These are phyloP conservation scores for Aspergillus oerlinghausenensis DNA, from an alignment of 2,329 filamentous ascomycete species.

Conservation along the genomic window DNA sequence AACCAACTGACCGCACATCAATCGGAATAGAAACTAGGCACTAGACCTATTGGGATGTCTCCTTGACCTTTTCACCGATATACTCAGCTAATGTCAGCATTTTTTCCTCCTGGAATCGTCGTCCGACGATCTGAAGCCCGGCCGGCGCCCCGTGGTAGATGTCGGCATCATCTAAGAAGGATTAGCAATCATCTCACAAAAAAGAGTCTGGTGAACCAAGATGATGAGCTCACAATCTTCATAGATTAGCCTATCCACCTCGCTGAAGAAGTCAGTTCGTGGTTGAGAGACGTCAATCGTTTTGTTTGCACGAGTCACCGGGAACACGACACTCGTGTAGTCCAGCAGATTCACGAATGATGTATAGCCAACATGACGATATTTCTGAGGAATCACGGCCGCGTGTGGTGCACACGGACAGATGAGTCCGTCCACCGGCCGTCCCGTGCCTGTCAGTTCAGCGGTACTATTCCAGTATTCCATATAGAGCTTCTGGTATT, in stretches of 20 bases:
- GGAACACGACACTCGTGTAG: conserved; percentile 52
- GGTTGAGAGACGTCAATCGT: conserved; percentile 41
- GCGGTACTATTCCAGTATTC: conserved; percentile 61
- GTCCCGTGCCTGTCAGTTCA: conserved; percentile 45
- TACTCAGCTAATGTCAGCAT: conserved; percentile 44
- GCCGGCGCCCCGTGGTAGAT: conserved; percentile 47
- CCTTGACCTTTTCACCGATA: conserved; percentile 19
- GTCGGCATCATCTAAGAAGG: conserved; percentile 42
- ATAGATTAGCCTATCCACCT: conserved; percentile 42
- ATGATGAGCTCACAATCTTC: conserved; percentile 43
- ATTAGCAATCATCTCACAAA: conserved; percentile 3
- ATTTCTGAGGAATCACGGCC: conserved; percentile 40
- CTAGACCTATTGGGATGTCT: neutral
- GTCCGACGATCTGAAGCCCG: conserved; percentile 45
- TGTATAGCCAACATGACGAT: conserved; percentile 45
- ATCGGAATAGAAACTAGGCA: neutral
- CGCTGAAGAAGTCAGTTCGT: conserved; percentile 38
- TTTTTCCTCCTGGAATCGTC: conserved; percentile 51
- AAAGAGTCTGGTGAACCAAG: neutral
- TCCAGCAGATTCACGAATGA: conserved; percentile 52
- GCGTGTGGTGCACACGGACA: conserved; percentile 40
- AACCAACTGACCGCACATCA: neutral
- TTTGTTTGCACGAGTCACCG: conserved; percentile 53
- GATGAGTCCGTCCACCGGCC: conserved; percentile 51
- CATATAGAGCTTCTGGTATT: conserved; percentile 55